Base-by-base conservation (phyloP, 2,329 filamentous ascomycete genomes). In the Ophiostoma ulmi region DNA sequence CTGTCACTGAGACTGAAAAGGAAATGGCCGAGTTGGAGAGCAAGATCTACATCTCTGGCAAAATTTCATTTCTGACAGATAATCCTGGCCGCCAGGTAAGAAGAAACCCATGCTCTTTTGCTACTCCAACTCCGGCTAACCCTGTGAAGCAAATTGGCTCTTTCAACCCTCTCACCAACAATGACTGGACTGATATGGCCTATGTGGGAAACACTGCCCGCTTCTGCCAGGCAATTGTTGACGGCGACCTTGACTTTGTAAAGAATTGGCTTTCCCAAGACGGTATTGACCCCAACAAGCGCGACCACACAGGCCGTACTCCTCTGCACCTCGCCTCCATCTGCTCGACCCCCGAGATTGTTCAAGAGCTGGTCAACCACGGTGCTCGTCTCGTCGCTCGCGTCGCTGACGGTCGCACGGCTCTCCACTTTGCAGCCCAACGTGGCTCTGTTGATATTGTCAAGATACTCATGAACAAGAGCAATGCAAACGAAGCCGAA, bases 101-200 rank as follows among this genome's bases (percentile, higher is more conserved):
- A 48, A 48, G 14, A 26, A 26, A 22, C 3, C n/a, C 11, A 0
- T 11, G 1, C n/a, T 17, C 7, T 5, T 11, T 55, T 26, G 11
- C 22, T 26, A 26, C n/a, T 58, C 11, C 13, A 13, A 39, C 44
- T 48, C n/a, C 17, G 8, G n/a, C 52, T 58, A 58, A 58, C 52
- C 13, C 4, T 58, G 2, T 3, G 22, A 22, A 58, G 52, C 81
- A 86, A 78, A 87, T 87, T 68, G 86, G 86, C 36, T 87, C 85
- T 11, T 96, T 96, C 80, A 90, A 95, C 75, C 93, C 92, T 0
- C 83, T 94, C 52, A 94, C 90, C 0, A 88, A 92, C 61, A 85
- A 92, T 68, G 92, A 95, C 76, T 96, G 92, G 91, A 95, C 92
- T 0, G 91, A 94, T 74, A 95, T 96, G 92, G 92, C 92, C 0